phyloP scores from a whole-genome alignment of 345 rosid genomes.

The Camelina hispida region DNA sequence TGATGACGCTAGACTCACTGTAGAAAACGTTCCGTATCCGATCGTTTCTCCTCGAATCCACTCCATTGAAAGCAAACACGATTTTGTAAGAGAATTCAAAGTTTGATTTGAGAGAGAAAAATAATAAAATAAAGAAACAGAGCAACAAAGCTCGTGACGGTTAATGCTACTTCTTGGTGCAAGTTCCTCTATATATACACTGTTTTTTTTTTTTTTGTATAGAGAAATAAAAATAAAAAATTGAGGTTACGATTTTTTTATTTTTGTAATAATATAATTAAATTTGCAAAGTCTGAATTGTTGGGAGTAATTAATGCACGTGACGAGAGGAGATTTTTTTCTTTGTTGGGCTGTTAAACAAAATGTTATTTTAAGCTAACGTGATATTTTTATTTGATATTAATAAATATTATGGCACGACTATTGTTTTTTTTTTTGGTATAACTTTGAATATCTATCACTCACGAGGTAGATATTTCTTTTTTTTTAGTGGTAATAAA shows the following conservation, averaged over 20 bases:
- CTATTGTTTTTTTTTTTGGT: constrained; percentile 23
- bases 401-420: constrained; percentile 32
- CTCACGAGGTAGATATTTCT: constrained; percentile 1
- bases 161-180: constrained; percentile 29
- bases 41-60: constrained; percentile 74
- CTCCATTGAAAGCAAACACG: constrained; percentile 45
- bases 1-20: constrained; percentile 55
- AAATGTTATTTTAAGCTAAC: constrained; percentile 8
- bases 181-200: constrained; percentile 21
- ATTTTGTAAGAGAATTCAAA: background rate
- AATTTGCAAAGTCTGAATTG: constrained; percentile 35
- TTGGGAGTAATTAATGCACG: constrained; percentile 53
- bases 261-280: constrained; percentile 28
- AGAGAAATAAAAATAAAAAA: background rate
- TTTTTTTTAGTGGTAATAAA: background rate
- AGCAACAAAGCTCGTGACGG: constrained; percentile 30
- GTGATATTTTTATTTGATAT: constrained; percentile 22
- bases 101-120: background rate
- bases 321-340: constrained; percentile 50
- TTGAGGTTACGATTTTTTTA: constrained; percentile 19
- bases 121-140: background rate
- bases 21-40: constrained; percentile 72
- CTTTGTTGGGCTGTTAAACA: constrained; percentile 13
- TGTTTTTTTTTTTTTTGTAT: background rate
- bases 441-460: background rate